Evolutionary conservation across 2,329 filamentous ascomycete genomes (phyloP).

Genomic region (Hirsutella thompsonii): DNA sequence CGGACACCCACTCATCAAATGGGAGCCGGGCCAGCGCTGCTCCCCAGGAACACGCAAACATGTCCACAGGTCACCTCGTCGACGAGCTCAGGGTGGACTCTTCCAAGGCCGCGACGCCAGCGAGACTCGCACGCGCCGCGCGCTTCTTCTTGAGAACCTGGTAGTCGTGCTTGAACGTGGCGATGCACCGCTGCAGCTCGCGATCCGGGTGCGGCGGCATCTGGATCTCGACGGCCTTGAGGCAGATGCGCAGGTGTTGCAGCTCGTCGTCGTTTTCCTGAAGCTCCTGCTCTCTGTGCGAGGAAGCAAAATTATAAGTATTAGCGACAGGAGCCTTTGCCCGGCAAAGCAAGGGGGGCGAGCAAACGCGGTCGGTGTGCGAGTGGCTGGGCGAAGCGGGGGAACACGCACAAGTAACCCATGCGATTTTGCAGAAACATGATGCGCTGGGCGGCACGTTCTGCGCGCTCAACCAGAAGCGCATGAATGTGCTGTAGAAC

Average conservation of each 20-base stretch:
- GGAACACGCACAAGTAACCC: conserved; percentile 36
- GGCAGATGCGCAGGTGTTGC: conserved; percentile 46
- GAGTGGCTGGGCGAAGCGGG: background rate
- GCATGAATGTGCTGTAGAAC: conserved; percentile 43
- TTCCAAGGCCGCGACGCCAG: conserved; percentile 14
- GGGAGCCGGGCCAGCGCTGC: background rate
- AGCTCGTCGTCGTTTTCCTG: conserved; percentile 46
- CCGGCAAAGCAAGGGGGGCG: conserved; percentile 1
- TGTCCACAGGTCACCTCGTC: conserved; percentile 4
- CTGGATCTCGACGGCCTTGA: conserved; percentile 50
- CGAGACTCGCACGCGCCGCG: conserved; percentile 12
- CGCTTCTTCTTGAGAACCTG: conserved; percentile 32
- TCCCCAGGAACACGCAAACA: too few relatives aligned
- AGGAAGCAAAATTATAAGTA: too few relatives aligned
- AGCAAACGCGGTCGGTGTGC: background rate
- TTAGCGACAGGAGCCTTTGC: background rate
- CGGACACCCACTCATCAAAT: too few relatives aligned
- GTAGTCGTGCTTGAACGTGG: conserved; percentile 49
- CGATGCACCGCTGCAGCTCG: conserved; percentile 45
- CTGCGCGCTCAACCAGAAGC: conserved; percentile 43
- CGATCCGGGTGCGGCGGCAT: conserved; percentile 37
- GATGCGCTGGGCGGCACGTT: conserved; percentile 44
- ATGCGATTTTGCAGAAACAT: conserved; percentile 47
- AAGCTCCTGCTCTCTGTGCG: conserved; percentile 44
- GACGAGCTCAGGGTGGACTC: conserved; percentile 13